Conservation (phyloP, 1,139 yeast genomes). For the Ashbya aceris region DNA sequence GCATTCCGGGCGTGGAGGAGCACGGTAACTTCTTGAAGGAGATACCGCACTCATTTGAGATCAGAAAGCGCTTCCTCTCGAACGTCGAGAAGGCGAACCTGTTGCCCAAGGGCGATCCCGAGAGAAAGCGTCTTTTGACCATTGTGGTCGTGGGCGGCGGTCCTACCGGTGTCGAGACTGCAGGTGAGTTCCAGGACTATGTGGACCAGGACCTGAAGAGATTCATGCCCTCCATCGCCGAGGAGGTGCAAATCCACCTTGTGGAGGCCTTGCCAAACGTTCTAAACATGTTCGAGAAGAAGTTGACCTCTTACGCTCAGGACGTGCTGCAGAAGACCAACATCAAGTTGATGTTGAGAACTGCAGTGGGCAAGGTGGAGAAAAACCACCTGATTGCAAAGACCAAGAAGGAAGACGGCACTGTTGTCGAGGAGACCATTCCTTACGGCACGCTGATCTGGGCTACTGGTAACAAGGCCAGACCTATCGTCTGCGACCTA, state of each 20-base stretch:
- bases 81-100: conserved; percentile 77
- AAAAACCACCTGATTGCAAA: conserved; percentile 61
- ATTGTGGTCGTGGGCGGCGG: conserved; percentile 94
- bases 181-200: conserved; percentile 91
- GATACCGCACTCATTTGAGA: conserved; percentile 69
- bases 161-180: conserved; percentile 94
- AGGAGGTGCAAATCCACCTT: conserved; percentile 73
- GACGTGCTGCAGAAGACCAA: conserved; percentile 67
- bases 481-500: conserved; percentile 64
- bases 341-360: conserved; percentile 70
- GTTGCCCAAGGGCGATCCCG: conserved; percentile 63
- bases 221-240: conserved; percentile 81
- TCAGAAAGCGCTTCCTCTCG: conserved; percentile 69
- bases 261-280: conserved; percentile 90
- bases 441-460: conserved; percentile 93
- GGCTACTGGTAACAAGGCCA: conserved; percentile 96
- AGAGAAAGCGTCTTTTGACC: conserved; percentile 70
- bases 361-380: conserved; percentile 82
- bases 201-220: conserved; percentile 81
- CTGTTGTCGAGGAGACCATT: conserved; percentile 44
- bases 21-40: conserved; percentile 81
- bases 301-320: conserved; percentile 80
- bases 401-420: conserved; percentile 56
- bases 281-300: conserved; percentile 76
- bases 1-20: conserved; percentile 88